These are phyloP conservation scores for Mycena venus DNA, from an alignment of 768 basidiomycete species.

Conservation along the genomic window DNA sequence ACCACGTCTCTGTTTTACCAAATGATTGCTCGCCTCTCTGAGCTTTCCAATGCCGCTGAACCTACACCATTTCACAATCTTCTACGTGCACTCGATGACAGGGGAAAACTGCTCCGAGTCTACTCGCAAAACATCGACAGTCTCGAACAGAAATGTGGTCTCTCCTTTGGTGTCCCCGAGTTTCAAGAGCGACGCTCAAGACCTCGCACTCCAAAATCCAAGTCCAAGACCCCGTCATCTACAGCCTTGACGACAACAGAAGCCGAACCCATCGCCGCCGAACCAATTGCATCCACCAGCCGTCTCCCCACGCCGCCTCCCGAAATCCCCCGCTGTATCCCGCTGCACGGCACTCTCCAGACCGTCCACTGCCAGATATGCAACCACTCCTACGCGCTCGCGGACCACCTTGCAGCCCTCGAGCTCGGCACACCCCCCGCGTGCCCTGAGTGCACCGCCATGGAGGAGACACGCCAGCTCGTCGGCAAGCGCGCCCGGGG, in stretches of 20 bases:
- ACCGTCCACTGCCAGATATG: slow-evolving; percentile 87
- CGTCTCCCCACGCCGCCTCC: slow-evolving; percentile 65
- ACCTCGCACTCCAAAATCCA: slow-evolving; percentile 48
- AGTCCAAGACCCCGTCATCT: slow-evolving; percentile 10
- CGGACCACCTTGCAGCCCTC: slow-evolving; percentile 71
- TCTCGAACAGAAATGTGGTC: slow-evolving; percentile 88
- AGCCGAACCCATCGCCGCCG: slow-evolving; percentile 35
- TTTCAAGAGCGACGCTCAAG: slow-evolving; percentile 71
- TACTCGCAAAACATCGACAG: slow-evolving; percentile 97
- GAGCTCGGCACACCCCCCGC: slow-evolving; percentile 73
- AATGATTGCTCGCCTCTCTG: slow-evolving; percentile 89
- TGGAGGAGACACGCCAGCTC: slow-evolving; percentile 78
- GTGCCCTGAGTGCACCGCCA: slow-evolving; percentile 84
- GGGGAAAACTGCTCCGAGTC: slow-evolving; percentile 83
- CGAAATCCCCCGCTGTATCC: slow-evolving; percentile 86
- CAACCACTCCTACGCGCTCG: slow-evolving; percentile 77
- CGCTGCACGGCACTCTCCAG: slow-evolving; percentile 89
- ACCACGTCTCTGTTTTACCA: slow-evolving; percentile 86
- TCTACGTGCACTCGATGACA: slow-evolving; percentile 80
- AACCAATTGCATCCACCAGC: slow-evolving; percentile 34
- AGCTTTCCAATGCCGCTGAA: slow-evolving; percentile 75
- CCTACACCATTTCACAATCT: slow-evolving; percentile 88
- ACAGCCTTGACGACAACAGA: background rate
- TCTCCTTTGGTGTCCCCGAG: slow-evolving; percentile 87
- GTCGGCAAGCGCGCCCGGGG: slow-evolving; percentile 85